Conservation (phyloP, 208 protist species). For the Trypanosoma cruzi region DNA sequence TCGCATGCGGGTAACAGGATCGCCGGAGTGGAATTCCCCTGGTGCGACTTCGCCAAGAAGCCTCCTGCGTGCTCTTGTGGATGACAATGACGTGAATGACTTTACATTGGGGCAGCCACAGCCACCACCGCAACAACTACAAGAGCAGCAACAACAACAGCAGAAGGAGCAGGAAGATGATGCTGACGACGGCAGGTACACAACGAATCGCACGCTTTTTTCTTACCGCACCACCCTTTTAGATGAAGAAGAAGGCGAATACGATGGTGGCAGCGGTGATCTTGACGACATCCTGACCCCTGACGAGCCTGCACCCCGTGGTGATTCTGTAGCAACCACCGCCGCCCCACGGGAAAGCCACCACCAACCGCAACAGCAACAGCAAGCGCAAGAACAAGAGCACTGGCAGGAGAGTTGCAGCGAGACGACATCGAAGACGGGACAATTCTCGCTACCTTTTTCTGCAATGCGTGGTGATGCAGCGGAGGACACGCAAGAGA, state of each 20-base stretch:
- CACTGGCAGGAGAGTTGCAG: background rate
- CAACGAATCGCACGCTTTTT: constrained; percentile 37
- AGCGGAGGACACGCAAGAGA: background rate
- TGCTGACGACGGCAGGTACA: background rate
- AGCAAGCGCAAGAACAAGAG: background rate
- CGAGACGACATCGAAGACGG: background rate
- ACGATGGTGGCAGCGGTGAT: background rate
- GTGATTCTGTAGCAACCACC: constrained; percentile 3
- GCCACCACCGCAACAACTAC: background rate
- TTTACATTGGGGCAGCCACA: background rate
- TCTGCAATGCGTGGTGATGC: constrained; percentile 4
- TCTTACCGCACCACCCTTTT: constrained; percentile 25
- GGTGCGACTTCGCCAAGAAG: constrained; percentile 7
- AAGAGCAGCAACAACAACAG: background rate
- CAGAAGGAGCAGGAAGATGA: background rate
- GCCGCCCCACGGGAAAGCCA: no score
- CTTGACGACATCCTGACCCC: constrained; percentile 18
- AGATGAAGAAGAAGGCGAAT: background rate
- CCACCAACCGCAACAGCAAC: background rate
- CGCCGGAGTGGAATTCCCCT: constrained; percentile 27
- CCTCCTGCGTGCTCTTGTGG: constrained; percentile 1
- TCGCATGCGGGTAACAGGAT: constrained; percentile 24
- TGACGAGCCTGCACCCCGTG: background rate
- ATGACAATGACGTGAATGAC: background rate
- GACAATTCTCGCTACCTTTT: constrained; percentile 4